Evolutionary conservation across 805 yeast species (phyloP), one percentile per base, ranked within the genome.

Genomic region (Saccharomyces mikatae): DNA sequence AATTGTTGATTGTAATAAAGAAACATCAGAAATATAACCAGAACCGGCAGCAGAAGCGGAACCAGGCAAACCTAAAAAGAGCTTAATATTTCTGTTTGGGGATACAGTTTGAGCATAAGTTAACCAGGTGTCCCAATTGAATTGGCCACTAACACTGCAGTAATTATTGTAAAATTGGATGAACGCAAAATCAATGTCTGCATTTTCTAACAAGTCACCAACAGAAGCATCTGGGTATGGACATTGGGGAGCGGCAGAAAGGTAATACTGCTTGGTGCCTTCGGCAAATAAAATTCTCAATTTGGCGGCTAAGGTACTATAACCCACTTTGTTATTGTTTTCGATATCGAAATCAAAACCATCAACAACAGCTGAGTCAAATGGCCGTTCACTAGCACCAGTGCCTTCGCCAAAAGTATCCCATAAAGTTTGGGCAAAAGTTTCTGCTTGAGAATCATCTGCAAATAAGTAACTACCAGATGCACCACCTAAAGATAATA

Each of bases 281-380:
- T 75, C 71, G 10, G 75, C 81, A 60, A 78, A 82, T 46, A 73
- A 69, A 54, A 75, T 54, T 84, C 95, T 59, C 65, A 74, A 49
- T 60, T 77, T 74, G 46, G 70, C 74, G 13, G 81, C 87, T 52
- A 86, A 69, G 14, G 84, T 80, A 41, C 81, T 79, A 64, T 84
- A 86, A n/a, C 96, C 96, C 1, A 75, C 73, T 51, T 78, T 76
- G 54, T 76, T 69, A 56, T 76, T 76, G 66, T 81, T 79, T 70
- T 92, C 98, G 62, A 88, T 82, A 70, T 92, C 98, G 58, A 91
- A 83, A 70, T 92, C 98, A 68, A 90, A 91, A 17, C 98, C 98
- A 71, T 92, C 97, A 48, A 92, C 76, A 26, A 84, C 70, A 1
- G 96, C 76, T 61, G 78, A 81, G 49, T 87, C 95, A 67, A 89